phyloP scores from a whole-genome alignment of 192 early-diverging fungal genomes.

The Anaeromyces robustus region DNA sequence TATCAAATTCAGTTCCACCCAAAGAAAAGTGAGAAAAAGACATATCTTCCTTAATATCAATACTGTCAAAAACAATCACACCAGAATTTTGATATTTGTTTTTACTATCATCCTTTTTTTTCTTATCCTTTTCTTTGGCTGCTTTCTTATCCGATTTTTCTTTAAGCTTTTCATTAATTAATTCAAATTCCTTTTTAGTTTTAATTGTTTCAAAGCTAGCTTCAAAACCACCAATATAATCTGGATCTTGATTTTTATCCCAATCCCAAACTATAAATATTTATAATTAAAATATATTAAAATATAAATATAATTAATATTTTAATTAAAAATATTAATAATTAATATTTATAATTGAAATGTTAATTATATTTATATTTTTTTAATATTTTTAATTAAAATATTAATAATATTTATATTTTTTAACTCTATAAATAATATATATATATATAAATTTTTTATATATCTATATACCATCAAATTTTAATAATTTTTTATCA shows the following conservation, averaged over 20 bases:
- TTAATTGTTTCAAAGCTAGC: background rate
- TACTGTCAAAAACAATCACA: background rate
- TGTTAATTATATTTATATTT: no score
- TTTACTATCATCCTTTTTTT: background rate
- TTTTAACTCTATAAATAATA: no score
- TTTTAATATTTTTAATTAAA: no score
- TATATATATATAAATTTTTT: no score
- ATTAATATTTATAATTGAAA: no score
- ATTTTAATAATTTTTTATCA: background rate
- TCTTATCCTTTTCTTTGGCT: background rate
- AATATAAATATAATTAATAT: no score
- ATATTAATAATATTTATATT: no score
- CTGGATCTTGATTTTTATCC: background rate
- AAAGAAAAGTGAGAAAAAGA: background rate
- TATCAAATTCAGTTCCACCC: background rate
- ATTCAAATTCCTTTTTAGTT: background rate
- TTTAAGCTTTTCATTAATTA: background rate
- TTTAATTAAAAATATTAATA: no score
- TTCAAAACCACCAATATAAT: background rate
- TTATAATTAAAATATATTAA: no score
- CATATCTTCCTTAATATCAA: background rate
- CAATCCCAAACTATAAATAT: background rate
- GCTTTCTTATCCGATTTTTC: background rate
- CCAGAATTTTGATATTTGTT: background rate
- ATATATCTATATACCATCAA: background rate